These are phyloP conservation scores for Grifola frondosa DNA, from an alignment of 1,284 basidiomycete species.

Conservation along the genomic window DNA sequence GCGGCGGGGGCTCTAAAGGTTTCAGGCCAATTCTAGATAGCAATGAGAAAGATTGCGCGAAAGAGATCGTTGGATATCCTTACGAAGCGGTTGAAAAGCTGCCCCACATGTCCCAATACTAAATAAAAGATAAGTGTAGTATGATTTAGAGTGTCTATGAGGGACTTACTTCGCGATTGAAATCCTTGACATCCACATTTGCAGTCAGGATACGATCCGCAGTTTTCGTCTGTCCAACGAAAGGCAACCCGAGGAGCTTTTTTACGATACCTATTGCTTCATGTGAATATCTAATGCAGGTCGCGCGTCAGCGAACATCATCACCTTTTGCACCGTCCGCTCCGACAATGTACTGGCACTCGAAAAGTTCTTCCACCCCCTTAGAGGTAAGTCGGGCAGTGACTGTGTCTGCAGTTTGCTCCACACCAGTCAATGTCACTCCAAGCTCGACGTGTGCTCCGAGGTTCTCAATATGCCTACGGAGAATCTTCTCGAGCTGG, in stretches of 20 bases:
- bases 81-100: too few species aligned
- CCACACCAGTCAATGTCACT: slow-evolving; percentile 30
- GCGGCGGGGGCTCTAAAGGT: too few species aligned
- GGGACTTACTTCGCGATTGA: slow-evolving; percentile 21
- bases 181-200: slow-evolving; percentile 31
- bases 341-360: slow-evolving; percentile 33
- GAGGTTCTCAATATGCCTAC: slow-evolving; percentile 26
- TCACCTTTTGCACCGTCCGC: slow-evolving; percentile 39
- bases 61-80: too few species aligned
- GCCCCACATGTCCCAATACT: slow-evolving; percentile 34
- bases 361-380: slow-evolving; percentile 9
- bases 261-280: slow-evolving; percentile 25
- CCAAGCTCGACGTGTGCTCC: slow-evolving; percentile 31
- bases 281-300: neutral
- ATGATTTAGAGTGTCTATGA: neutral
- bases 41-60: neutral
- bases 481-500: slow-evolving; percentile 29
- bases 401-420: slow-evolving; percentile 28
- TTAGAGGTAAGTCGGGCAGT: slow-evolving; percentile 13
- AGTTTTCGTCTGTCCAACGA: slow-evolving; percentile 34
- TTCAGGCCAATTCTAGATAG: too few species aligned
- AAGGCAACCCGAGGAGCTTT: slow-evolving; percentile 30
- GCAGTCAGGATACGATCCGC: slow-evolving; percentile 29
- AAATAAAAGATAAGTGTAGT: neutral
- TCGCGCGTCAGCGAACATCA: neutral